Base-by-base conservation (phyloP, 1,284 basidiomycete species). In the Meripilus lineatus region DNA sequence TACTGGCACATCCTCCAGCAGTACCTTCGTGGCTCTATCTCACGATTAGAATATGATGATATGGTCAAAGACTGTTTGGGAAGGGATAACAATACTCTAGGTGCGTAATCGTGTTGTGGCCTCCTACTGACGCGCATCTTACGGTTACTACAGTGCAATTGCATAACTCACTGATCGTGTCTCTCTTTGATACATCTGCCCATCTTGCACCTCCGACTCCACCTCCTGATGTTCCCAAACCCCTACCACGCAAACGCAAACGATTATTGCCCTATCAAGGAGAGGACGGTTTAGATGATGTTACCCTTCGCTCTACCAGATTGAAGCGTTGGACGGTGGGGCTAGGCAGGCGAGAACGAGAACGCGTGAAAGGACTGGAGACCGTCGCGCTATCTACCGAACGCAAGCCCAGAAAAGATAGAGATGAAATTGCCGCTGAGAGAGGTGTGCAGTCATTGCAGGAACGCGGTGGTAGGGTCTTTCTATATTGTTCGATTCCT, bases 141-240 rank as follows among this genome's bases (percentile, higher is more conserved):
- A 40, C 37, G 35, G 40, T 23, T n/a, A 21, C 21, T 48, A 20
- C 52, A 85, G 84, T 89, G 24, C 83, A 86, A 59, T 67, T 89
- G 2, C 87, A 90, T 57, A 90, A 90, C 61, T 77, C 86, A 3
- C 70, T 90, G 22, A 79, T 90, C 37, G 86, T 89, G 30, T 87
- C 88, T 3, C 63, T 90, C 10, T 85, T 90, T 50, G 85, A 87
- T 57, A 81, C 83, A 17, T 85, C 86, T 0, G 76, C 81, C 0
- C 77, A 83, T 52, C 77, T 77, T 48, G 72, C 77, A 36, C 77
- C 77, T 11, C 75, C 79, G 1, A 78, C 81, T 0, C 79, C 83
- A 17, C 75, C 79, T 1, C 76, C 75, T 14, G 68, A 79, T 39
- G 61, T 67, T 2, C 74, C 81, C 4, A 84, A 84, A 50, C 74